Conservation (phyloP, 441 rosid species). For the Erodium texanum region DNA sequence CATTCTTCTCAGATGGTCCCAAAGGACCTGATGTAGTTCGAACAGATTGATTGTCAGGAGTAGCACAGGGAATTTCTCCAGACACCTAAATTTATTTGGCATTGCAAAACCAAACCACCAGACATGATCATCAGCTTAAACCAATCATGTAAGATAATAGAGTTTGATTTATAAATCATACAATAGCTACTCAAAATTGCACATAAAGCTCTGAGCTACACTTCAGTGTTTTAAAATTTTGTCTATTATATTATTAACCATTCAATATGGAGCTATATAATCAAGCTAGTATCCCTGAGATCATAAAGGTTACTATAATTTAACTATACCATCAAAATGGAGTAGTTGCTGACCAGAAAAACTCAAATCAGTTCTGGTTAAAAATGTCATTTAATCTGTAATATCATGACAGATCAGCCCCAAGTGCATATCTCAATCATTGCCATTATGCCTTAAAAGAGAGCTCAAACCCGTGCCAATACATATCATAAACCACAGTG, state of each 20-base stretch:
- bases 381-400: not conserved
- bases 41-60: constrained; percentile 82
- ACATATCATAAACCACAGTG: not conserved
- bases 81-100: constrained; percentile 47
- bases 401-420: not conserved
- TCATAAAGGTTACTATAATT: not conserved
- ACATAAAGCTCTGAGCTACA: not conserved
- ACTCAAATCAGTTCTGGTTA: not conserved
- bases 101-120: not conserved
- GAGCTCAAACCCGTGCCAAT: not conserved
- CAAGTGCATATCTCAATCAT: not conserved
- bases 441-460: not conserved
- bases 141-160: not conserved
- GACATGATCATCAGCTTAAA: not conserved
- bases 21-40: constrained; percentile 50
- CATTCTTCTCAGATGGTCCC: constrained; percentile 49
- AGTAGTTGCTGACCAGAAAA: not conserved
- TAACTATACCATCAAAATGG: not conserved
- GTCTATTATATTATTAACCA: not conserved
- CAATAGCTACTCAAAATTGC: not conserved
- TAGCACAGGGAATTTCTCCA: constrained; percentile 91
- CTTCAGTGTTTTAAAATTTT: not conserved
- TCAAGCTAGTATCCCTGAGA: not conserved
- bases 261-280: not conserved
- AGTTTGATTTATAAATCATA: not conserved